Evolutionary conservation across 805 yeast genomes (phyloP), one percentile per base, ranked within the genome.

Genomic region (Metschnikowia noctiluminum): DNA sequence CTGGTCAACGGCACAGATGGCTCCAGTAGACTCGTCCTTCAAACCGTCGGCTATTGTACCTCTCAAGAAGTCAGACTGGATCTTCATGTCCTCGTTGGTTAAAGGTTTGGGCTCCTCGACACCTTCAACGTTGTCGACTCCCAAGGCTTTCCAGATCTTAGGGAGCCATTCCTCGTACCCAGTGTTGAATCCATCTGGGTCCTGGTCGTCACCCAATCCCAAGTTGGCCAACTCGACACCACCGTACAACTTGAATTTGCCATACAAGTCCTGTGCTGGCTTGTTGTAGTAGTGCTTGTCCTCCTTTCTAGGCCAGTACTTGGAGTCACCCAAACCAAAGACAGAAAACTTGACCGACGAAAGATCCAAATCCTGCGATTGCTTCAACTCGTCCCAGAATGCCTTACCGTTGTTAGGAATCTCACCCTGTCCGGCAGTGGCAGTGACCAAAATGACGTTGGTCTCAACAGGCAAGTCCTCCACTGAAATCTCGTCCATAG

Each of bases 231-330:
- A 70, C 51, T 81, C 82, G 51, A 77, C 81, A 51, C 87, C 97
- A 38, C 96, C 94, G 50, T 89, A 76, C 50, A 85, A 71, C 54
- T 70, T 72, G 53, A 92, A 70, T 54, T 85, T 82, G 54, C 79
- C 79, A 63, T 69, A 74, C 54, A 92, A 71, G 65, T 90, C 97
- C 55, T 77, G 78, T 15, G 85, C 80, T 13, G 98, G 98, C 66
- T 90, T 91, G 75, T 92, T 92, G 72, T 89, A 92, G 72, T 88
- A 92, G 66, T 87, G 92, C 58, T 84, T 83, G 71, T 92, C 98
- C 69, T 92, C 96, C 67, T 89, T 88, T 71, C 98, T 82, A 59
- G 98, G 98, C 98, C 98, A 92, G 74, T 92, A 90, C 62, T 81
- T 81, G 42, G 88, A 81, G 66, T 86, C 94, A 62, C 94, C 94